Percentiles rank a stretch among this genome's conserved stretches.
Evolutionary conservation across 1,284 basidiomycete genomes (phyloP).

Genomic region (Rhodotorula glutinis): DNA sequence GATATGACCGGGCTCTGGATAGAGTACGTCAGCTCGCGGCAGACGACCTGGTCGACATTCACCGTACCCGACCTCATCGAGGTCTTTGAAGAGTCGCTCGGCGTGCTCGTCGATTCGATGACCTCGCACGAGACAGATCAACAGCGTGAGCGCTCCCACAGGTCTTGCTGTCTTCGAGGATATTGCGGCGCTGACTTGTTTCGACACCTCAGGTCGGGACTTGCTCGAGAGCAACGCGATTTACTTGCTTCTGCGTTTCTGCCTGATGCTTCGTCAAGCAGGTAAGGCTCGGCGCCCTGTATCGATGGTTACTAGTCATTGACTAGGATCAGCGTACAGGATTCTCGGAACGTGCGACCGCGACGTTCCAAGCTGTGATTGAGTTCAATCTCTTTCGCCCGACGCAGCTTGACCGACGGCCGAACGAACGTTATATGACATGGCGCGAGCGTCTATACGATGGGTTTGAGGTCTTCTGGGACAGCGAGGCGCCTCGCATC

Average conservation of each 20-base stretch:
- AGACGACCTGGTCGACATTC: slow-evolving; percentile 40
- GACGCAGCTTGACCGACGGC: slow-evolving; percentile 40
- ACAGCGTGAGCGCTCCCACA: neutral
- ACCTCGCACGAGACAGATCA: slow-evolving; percentile 38
- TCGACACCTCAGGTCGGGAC: slow-evolving; percentile 51
- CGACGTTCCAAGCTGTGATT: slow-evolving; percentile 53
- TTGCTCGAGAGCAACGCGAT: slow-evolving; percentile 61
- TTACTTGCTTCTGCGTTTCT: slow-evolving; percentile 54
- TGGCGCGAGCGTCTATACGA: slow-evolving; percentile 38
- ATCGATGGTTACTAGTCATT: no score
- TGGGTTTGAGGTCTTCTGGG: slow-evolving; percentile 55
- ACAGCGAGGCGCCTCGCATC: slow-evolving; percentile 52
- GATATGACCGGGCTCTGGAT: slow-evolving; percentile 38
- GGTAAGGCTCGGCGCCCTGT: neutral
- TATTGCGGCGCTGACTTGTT: neutral
- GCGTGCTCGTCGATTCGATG: slow-evolving; percentile 51
- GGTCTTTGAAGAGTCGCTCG: slow-evolving; percentile 38
- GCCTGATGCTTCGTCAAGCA: slow-evolving; percentile 43
- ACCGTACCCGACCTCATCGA: slow-evolving; percentile 37
- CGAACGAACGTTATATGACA: slow-evolving; percentile 9
- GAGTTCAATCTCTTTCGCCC: slow-evolving; percentile 53
- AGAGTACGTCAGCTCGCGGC: slow-evolving; percentile 39
- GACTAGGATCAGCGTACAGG: slow-evolving; percentile 43
- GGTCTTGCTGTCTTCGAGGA: neutral
- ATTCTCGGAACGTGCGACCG: slow-evolving; percentile 53